A percentile compares a stretch with the other conserved stretches of the same genome.
These are phyloP conservation scores for Asterella californica DNA, from an alignment of 225 moss, liverwort and hornwort genomes.

Conservation along the genomic window DNA sequence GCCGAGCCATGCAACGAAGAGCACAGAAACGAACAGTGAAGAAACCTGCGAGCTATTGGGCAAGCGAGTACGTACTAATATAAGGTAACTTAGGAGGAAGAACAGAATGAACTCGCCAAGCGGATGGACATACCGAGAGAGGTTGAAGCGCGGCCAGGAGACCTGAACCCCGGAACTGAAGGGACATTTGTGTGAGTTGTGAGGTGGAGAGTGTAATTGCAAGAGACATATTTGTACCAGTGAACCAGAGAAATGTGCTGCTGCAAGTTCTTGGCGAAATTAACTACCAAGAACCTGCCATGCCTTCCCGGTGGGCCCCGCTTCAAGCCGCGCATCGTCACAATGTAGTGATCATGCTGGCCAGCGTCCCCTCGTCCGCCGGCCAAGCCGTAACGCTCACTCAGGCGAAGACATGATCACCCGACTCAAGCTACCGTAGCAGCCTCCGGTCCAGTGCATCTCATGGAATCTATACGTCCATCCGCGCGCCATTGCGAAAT, in stretches of 20 bases:
- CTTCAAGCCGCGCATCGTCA: neutral
- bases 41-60: neutral
- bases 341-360: conserved; percentile 6
- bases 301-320: neutral
- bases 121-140: neutral
- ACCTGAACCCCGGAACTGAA: conserved; percentile 4
- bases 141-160: conserved; percentile 1
- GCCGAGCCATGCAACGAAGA: too few relatives aligned
- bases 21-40: neutral
- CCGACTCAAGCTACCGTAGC: neutral
- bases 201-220: conserved; percentile 7
- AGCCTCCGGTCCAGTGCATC: neutral
- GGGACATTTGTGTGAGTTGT: conserved; percentile 8
- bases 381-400: neutral
- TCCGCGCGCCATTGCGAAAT: neutral
- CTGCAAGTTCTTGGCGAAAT: neutral
- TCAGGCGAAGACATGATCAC: neutral
- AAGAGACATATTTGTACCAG: neutral
- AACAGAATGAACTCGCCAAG: too few relatives aligned
- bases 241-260: neutral
- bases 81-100: too few relatives aligned
- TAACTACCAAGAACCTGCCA: conserved; percentile 1
- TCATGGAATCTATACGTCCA: neutral
- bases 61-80: too few relatives aligned
- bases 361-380: conserved; percentile 4